Conservation (phyloP, 2,329 filamentous ascomycete species). For the Neurospora crassa region DNA sequence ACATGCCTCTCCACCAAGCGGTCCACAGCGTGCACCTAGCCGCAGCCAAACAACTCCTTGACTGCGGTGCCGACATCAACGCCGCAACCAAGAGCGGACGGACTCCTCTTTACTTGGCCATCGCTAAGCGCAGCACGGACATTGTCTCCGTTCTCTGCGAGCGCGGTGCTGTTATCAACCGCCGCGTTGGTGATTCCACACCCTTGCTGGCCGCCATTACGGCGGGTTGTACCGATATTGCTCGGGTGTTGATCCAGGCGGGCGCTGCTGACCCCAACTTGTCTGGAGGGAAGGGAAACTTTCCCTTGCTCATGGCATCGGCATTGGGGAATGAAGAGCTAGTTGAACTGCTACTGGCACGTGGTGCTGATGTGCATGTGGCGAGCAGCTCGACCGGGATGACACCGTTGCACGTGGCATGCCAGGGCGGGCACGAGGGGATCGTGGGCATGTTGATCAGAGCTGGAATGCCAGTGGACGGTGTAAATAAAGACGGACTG, state of each 20-base stretch:
- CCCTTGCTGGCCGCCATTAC: conserved; percentile 18
- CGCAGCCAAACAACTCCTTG: conserved; percentile 11
- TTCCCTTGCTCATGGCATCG: conserved; percentile 33
- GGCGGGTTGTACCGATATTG: conserved; percentile 18
- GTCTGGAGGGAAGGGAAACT: conserved; percentile 9
- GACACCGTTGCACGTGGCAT: conserved; percentile 19
- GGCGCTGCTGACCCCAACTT: conserved; percentile 16
- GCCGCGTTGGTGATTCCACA: conserved; percentile 12
- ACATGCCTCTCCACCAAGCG: conserved; percentile 17
- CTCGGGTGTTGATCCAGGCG: conserved; percentile 11
- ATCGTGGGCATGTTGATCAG: conserved; percentile 15
- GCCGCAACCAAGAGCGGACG: conserved; percentile 10
- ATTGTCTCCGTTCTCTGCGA: conserved; percentile 17
- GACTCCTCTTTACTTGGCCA: conserved; percentile 17
- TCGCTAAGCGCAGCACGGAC: conserved; percentile 10
- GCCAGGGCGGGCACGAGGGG: conserved; percentile 14
- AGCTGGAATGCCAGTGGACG: conserved; percentile 14
- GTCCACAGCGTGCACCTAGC: conserved; percentile 10
- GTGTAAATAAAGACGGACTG: conserved; percentile 15
- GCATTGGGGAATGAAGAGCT: conserved; percentile 30
- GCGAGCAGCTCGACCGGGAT: conserved; percentile 10
- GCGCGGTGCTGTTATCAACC: conserved; percentile 15
- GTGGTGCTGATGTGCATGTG: conserved; percentile 11
- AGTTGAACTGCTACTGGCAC: conserved; percentile 12
- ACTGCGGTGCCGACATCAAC: conserved; percentile 18